These are phyloP conservation scores for Coelastrella sp. DNA, from an alignment of 139 green algal species.

Conservation along the genomic window DNA sequence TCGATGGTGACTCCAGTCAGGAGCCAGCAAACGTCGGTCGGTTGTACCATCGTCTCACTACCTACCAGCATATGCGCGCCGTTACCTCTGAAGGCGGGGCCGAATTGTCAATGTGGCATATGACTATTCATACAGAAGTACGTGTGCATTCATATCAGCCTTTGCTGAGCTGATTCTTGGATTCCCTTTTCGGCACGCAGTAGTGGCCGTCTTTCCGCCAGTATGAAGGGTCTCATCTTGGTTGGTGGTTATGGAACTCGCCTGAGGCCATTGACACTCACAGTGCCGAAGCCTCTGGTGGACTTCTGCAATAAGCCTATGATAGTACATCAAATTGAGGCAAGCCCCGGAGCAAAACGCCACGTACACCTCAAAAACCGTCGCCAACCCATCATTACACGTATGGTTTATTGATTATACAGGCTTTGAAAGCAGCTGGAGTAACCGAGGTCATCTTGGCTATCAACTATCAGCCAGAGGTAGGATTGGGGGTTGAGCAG, in stretches of 20 bases:
- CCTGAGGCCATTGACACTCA: slow-evolving; percentile 51
- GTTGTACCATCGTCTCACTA: too few relatives aligned
- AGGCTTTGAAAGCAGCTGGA: slow-evolving; percentile 93
- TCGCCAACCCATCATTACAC: background rate
- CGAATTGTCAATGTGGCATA: too few relatives aligned
- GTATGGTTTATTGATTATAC: slow-evolving; percentile 19
- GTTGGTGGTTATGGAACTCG: slow-evolving; percentile 71
- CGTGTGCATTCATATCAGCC: too few relatives aligned
- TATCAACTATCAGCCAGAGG: slow-evolving; percentile 97
- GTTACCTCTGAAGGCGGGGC: too few relatives aligned
- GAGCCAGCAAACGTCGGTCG: too few relatives aligned
- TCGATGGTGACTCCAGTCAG: too few relatives aligned
- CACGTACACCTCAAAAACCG: background rate
- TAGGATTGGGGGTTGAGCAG: slow-evolving; percentile 45
- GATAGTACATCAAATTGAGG: slow-evolving; percentile 98
- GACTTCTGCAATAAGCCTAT: slow-evolving; percentile 99
- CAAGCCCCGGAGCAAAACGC: slow-evolving; percentile 38
- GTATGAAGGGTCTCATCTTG: slow-evolving; percentile 90
- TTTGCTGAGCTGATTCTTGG: too few relatives aligned
- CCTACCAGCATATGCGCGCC: too few relatives aligned
- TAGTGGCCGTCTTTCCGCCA: background rate
- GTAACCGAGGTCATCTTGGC: slow-evolving; percentile 95
- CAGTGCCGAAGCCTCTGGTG: slow-evolving; percentile 95
- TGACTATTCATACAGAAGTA: too few relatives aligned
- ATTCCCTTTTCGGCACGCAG: too few relatives aligned